Percentiles rank a stretch among this genome's conserved stretches.
Evolutionary conservation across 176 grass and related monocot genomes (phyloP).

Genomic region (Cenchrus fungigraminus): DNA sequence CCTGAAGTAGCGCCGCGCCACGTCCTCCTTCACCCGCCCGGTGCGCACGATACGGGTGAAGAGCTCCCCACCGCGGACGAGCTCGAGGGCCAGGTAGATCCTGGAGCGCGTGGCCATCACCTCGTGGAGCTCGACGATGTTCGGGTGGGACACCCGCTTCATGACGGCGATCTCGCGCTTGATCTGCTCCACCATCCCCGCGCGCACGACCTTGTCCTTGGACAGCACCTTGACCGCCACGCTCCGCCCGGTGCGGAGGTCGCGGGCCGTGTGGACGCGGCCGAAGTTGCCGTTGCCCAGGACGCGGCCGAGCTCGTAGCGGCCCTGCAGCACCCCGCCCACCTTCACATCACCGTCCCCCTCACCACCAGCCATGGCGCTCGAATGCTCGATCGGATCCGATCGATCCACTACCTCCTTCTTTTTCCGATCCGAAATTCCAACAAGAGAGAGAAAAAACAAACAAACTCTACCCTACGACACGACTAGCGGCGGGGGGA

Average conservation of each 20-base stretch:
- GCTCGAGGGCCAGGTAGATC: slow-evolving; percentile 98
- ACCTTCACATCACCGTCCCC: slow-evolving; percentile 1
- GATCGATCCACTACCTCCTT: neutral
- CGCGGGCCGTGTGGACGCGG: slow-evolving; percentile 79
- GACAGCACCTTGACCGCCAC: slow-evolving; percentile 82
- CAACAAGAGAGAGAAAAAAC: neutral
- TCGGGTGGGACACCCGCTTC: slow-evolving; percentile 78
- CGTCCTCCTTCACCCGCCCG: slow-evolving; percentile 83
- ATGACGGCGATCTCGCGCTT: slow-evolving; percentile 95
- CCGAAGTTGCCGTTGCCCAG: slow-evolving; percentile 88
- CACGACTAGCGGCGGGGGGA: neutral
- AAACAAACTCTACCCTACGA: neutral
- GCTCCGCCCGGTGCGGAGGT: slow-evolving; percentile 56
- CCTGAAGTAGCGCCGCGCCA: slow-evolving; percentile 72
- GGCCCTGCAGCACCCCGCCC: slow-evolving; percentile 59
- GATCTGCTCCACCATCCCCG: slow-evolving; percentile 77
- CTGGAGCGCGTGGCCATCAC: slow-evolving; percentile 94
- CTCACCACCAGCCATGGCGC: slow-evolving; percentile 26
- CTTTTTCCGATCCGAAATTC: neutral
- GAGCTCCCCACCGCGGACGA: slow-evolving; percentile 90
- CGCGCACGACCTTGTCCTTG: slow-evolving; percentile 79
- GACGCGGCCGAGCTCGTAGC: slow-evolving; percentile 83
- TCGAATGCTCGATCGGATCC: neutral
- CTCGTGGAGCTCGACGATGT: slow-evolving; percentile 91
- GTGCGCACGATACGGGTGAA: slow-evolving; percentile 60